Evolutionary conservation across 371 early-diverging fungal genomes (phyloP).

Genomic region (Mortierella sp.): DNA sequence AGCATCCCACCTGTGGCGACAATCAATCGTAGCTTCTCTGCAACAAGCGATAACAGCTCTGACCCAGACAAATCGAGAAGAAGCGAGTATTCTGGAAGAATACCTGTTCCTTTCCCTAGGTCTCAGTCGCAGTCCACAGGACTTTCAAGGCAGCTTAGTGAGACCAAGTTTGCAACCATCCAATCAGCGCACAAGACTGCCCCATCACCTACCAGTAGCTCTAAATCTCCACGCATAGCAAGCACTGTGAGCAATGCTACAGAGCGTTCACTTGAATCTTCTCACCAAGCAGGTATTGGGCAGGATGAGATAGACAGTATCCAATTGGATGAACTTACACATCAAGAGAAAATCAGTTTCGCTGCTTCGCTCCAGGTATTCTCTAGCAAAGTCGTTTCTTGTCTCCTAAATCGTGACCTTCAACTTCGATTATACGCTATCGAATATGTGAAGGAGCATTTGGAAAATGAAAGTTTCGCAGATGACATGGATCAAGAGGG

Average conservation of each 20-base stretch:
- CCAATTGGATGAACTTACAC: slow-evolving; percentile 65
- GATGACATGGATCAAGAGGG: slow-evolving; percentile 34
- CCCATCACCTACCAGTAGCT: background rate
- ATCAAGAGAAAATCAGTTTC: slow-evolving; percentile 63
- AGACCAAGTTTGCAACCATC: slow-evolving; percentile 1
- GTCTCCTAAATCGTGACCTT: slow-evolving; percentile 37
- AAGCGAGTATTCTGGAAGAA: slow-evolving; percentile 13
- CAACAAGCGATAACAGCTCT: slow-evolving; percentile 48
- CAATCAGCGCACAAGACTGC: slow-evolving; percentile 1
- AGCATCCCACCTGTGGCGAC: slow-evolving; percentile 19
- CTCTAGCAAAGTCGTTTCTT: slow-evolving; percentile 25
- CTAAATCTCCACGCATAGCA: slow-evolving; percentile 3
- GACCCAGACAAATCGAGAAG: slow-evolving; percentile 32
- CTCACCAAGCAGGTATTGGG: slow-evolving; percentile 3
- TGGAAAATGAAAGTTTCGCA: slow-evolving; percentile 38
- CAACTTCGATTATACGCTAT: slow-evolving; percentile 38
- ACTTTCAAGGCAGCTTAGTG: background rate
- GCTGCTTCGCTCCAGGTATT: slow-evolving; percentile 52
- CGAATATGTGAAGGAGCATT: slow-evolving; percentile 39
- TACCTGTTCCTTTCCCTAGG: slow-evolving; percentile 21
- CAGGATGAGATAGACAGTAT: slow-evolving; percentile 14
- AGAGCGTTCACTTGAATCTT: slow-evolving; percentile 5
- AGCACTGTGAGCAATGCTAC: background rate
- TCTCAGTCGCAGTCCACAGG: slow-evolving; percentile 13
- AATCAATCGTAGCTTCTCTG: slow-evolving; percentile 14